These are phyloP conservation scores for Helichrysum umbraculigerum DNA, from an alignment of 129 eudicot genomes.

Conservation along the genomic window DNA sequence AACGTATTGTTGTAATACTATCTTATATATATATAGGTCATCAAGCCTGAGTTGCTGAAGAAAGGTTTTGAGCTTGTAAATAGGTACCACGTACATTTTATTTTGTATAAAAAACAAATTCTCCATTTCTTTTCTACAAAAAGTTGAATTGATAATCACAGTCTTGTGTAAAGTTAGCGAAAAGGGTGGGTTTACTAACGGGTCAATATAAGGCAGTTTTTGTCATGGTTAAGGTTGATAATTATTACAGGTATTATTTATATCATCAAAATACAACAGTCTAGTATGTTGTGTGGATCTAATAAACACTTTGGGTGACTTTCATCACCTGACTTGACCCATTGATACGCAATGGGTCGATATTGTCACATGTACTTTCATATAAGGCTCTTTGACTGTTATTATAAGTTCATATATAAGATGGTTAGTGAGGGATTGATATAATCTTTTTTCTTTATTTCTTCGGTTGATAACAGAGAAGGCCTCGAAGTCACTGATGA, in stretches of 20 bases:
- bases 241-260: too few relatives aligned
- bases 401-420: background rate
- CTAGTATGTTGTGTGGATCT: background rate
- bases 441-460: background rate
- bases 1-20: background rate
- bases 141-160: background rate
- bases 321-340: background rate
- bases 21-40: constrained; percentile 48
- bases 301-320: background rate
- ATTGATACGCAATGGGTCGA: background rate
- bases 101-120: background rate
- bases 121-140: background rate
- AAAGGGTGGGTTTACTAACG: too few relatives aligned
- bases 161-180: background rate
- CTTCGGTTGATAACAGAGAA: constrained; percentile 52
- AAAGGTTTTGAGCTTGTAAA: constrained; percentile 94
- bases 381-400: background rate
- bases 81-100: constrained; percentile 49
- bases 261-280: background rate
- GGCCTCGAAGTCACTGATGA: constrained; percentile 97
- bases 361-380: background rate
- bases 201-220: background rate
- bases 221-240: background rate
- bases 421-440: background rate
- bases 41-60: constrained; percentile 87